phyloP scores from a whole-genome alignment of 345 rosid species.

The Atalantia buxifolia region DNA sequence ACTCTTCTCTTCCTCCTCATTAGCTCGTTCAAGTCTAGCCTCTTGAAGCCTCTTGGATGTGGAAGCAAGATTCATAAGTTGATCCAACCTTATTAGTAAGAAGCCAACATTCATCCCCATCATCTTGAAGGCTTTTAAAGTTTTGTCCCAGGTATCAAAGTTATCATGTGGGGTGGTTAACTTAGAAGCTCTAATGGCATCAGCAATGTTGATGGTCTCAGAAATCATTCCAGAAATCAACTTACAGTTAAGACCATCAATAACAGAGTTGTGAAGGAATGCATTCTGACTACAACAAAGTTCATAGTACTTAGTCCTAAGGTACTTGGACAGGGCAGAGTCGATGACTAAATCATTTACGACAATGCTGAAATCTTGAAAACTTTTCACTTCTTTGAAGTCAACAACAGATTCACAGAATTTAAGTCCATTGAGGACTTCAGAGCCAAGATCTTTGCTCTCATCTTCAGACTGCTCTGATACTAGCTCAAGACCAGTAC shows the following conservation, averaged over 20 bases:
- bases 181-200: constrained; percentile 42
- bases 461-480: constrained; percentile 21
- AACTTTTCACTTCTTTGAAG: constrained; percentile 34
- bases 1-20: constrained; percentile 15
- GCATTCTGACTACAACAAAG: constrained; percentile 39
- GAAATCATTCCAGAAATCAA: constrained; percentile 29
- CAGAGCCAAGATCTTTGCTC: constrained; percentile 18
- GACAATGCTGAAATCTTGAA: constrained; percentile 31
- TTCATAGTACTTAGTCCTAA: constrained; percentile 35
- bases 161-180: constrained; percentile 12
- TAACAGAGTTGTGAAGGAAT: constrained; percentile 35
- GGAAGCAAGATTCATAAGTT: constrained; percentile 17
- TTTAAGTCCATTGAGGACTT: constrained; percentile 23
- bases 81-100: constrained; percentile 22
- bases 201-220: constrained; percentile 29
- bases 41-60: constrained; percentile 22
- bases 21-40: constrained; percentile 16
- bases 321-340: constrained; percentile 28
- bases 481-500: not conserved
- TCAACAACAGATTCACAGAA: constrained; percentile 22
- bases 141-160: constrained; percentile 31
- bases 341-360: constrained; percentile 35
- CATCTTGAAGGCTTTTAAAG: constrained; percentile 26
- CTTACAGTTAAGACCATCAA: constrained; percentile 30
- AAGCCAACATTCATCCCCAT: constrained; percentile 42